Conservation (phyloP, 768 basidiomycete species). For the Suillus paluster region DNA sequence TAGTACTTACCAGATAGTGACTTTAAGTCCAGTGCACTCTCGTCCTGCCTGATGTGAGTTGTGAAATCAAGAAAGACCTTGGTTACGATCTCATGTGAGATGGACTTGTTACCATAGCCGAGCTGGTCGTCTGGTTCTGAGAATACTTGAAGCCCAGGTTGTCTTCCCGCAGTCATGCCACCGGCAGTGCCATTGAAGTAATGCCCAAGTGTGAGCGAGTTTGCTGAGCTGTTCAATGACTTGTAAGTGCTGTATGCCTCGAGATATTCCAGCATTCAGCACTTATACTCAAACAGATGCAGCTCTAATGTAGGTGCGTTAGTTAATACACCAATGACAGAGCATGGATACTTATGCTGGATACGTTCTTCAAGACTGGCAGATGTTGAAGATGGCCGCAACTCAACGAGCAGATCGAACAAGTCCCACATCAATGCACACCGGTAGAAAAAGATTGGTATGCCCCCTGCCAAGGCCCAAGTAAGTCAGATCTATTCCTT, state of each 20-base stretch:
- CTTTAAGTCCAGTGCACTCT: background rate
- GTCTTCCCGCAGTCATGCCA: too few species aligned
- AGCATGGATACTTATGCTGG: conserved; percentile 18
- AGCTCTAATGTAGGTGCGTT: conserved; percentile 18
- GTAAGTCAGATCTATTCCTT: too few species aligned
- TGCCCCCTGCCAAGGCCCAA: conserved; percentile 11
- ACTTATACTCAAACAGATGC: conserved; percentile 25
- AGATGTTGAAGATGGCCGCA: conserved; percentile 23
- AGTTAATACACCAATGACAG: too few species aligned
- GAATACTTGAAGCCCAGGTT: background rate
- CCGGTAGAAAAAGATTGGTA: conserved; percentile 24
- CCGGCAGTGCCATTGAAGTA: too few species aligned
- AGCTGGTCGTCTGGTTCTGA: conserved; percentile 1
- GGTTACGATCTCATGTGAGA: conserved; percentile 24
- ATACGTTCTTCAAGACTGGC: conserved; percentile 25
- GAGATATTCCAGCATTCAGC: conserved; percentile 21
- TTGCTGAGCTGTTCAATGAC: background rate
- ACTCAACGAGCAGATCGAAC: conserved; percentile 28
- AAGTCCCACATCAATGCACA: conserved; percentile 27
- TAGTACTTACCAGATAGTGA: too few species aligned
- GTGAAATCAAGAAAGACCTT: conserved; percentile 23
- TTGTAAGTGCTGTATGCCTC: background rate
- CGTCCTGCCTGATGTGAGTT: background rate
- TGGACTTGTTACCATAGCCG: conserved; percentile 13
- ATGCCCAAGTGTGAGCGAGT: background rate